Evolutionary conservation across 805 yeast species (phyloP).

Genomic region (Pichia membranifaciens): DNA sequence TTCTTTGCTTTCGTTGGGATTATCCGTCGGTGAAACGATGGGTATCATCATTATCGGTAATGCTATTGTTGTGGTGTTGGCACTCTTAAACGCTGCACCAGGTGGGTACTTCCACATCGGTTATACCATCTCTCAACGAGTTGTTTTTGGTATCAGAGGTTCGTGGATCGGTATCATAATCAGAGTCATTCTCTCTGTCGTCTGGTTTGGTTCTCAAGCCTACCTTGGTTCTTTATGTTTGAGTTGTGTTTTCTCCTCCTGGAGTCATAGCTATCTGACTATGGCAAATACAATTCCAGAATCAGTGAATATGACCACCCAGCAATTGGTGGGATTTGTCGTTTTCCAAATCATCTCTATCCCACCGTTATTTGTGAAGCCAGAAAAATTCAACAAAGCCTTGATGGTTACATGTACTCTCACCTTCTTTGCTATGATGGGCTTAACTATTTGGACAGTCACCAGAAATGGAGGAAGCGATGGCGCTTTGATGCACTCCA

Average conservation of each 20-base stretch:
- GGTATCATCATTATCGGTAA: conserved; percentile 36
- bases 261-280: conserved; percentile 35
- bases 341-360: conserved; percentile 38
- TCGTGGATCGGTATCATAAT: conserved; percentile 37
- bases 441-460: conserved; percentile 8
- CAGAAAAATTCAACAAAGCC: conserved; percentile 5
- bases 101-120: conserved; percentile 46
- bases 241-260: conserved; percentile 33
- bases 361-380: conserved; percentile 31
- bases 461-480: conserved; percentile 14
- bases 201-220: conserved; percentile 36
- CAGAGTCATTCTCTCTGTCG: conserved; percentile 38
- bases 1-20: conserved; percentile 35
- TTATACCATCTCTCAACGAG: conserved; percentile 38
- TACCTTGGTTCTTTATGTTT: conserved; percentile 41
- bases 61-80: conserved; percentile 34
- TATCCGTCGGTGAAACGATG: conserved; percentile 7
- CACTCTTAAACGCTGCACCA: conserved; percentile 40
- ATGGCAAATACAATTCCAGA: conserved; percentile 35
- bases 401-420: conserved; percentile 9
- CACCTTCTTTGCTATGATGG: background rate
- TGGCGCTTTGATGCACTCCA: conserved; percentile 16
- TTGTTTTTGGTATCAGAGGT: conserved; percentile 41
- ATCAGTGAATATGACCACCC: conserved; percentile 33
- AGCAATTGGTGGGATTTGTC: conserved; percentile 38